Base-by-base conservation (phyloP, 257 asterid genomes). In the Solanum gracilifrons region DNA sequence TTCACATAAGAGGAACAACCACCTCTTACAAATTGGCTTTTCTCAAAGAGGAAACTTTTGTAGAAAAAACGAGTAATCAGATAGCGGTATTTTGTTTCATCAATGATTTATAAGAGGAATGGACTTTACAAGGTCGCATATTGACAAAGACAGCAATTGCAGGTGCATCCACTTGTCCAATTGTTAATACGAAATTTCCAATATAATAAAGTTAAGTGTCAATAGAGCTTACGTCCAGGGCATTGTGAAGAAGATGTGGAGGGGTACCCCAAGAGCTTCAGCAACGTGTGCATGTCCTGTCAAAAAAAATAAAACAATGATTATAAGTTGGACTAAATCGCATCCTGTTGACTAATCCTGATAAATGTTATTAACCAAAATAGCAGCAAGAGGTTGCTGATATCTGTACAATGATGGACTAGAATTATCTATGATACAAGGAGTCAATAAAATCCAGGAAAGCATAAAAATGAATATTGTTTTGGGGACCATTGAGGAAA, bases 241-340 rank as follows among this genome's bases (percentile, higher is more conserved):
- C 99, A 97, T 97, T 29, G 99, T 97, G 95, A 97, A 97, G 94
- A 94, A 97, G 88, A 97, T 97, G 94, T 97, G 99, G 87, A 97
- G 88, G 66, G 99, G 99, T 89, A 97, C 98, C 87, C 95, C 98
- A 72, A 97, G 99, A 87, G 99, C 95, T 92, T 97, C 99, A 88
- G 99, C 99, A 82, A 96, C 96, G 88, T 97, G 99, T 80, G 96
- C 95, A 91, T 97, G 99, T 79, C 99, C 99, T 97, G 96, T 55
- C 83, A 41, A 46, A 83, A 66, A 64, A 76, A 76, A 84, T 25
- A 72, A 87, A 36, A 20, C 73, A 89, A 82, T 82, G 48, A 27
- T 18, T 62, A 55, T 23, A 77, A 71, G 27, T 76, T 64, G 46
- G 88, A 73, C 79, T 85, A 71, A 37, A 31, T 71, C 4, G 11